A percentile compares a stretch with the other conserved stretches of the same genome.
These are phyloP conservation scores for Flammula alnicola DNA, from an alignment of 1,284 basidiomycete genomes.

Conservation along the genomic window DNA sequence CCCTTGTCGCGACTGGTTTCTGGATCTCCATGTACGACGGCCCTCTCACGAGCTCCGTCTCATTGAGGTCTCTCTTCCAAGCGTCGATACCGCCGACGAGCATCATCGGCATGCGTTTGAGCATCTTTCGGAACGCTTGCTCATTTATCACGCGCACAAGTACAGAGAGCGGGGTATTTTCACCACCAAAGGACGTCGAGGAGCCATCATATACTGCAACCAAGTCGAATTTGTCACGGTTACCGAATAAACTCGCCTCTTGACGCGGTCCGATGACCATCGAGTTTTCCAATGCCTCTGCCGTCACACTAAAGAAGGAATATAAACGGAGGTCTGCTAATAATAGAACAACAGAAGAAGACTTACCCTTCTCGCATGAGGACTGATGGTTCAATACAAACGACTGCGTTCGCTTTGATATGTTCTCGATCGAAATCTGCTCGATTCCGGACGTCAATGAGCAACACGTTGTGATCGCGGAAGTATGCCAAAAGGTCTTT, in stretches of 20 bases:
- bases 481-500: conserved; percentile 67
- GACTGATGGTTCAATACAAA: conserved; percentile 87
- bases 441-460: conserved; percentile 84
- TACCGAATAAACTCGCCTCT: conserved; percentile 76
- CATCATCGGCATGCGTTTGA: conserved; percentile 83
- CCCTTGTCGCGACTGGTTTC: conserved; percentile 20
- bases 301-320: conserved; percentile 57
- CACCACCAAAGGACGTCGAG: conserved; percentile 61
- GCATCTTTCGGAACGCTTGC: conserved; percentile 69
- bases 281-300: conserved; percentile 75
- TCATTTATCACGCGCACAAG: conserved; percentile 77
- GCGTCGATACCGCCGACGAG: conserved; percentile 86
- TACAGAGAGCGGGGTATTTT: conserved; percentile 56
- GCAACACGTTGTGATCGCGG: conserved; percentile 67
- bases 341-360: conserved; percentile 4
- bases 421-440: conserved; percentile 78
- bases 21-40: conserved; percentile 19
- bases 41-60: conserved; percentile 47
- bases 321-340: conserved; percentile 11
- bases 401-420: conserved; percentile 71
- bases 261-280: conserved; percentile 72
- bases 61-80: conserved; percentile 76
- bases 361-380: conserved; percentile 72
- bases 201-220: conserved; percentile 87
- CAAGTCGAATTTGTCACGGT: conserved; percentile 87